phyloP scores from a whole-genome alignment of 2,329 filamentous ascomycete species.

The Fusarium pseudonygamai region DNA sequence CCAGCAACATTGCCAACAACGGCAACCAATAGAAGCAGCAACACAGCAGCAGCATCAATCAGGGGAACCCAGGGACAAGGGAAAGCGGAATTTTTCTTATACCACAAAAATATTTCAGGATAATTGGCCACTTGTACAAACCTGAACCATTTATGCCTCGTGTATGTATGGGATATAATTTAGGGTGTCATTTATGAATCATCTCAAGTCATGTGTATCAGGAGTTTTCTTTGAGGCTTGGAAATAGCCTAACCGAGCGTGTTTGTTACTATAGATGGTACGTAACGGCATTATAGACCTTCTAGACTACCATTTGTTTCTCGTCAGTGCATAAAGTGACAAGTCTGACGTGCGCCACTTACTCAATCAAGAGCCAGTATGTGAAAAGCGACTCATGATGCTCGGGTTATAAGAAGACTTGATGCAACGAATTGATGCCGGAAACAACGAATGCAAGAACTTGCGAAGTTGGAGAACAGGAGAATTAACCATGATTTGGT shows the following conservation, averaged over 20 bases:
- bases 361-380: not conserved
- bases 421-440: not conserved
- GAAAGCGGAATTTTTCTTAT: slow-evolving; percentile 30
- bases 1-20: slow-evolving; percentile 66
- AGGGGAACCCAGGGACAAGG: slow-evolving; percentile 12
- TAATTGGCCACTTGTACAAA: slow-evolving; percentile 38
- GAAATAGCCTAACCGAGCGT: not conserved
- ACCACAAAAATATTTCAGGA: slow-evolving; percentile 32
- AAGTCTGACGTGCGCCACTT: not conserved
- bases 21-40: slow-evolving; percentile 49
- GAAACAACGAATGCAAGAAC: not conserved
- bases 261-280: slow-evolving; percentile 29
- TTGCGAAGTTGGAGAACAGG: no score
- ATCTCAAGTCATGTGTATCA: slow-evolving; percentile 10
- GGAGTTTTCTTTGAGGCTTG: slow-evolving; percentile 18
- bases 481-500: no score
- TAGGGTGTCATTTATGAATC: slow-evolving; percentile 25
- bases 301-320: not conserved
- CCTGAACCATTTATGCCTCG: slow-evolving; percentile 30
- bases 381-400: not conserved
- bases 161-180: slow-evolving; percentile 41
- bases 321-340: not conserved
- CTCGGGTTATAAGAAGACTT: not conserved
- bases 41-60: slow-evolving; percentile 4
- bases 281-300: slow-evolving; percentile 25